phyloP scores from a whole-genome alignment of 2,329 filamentous ascomycete genomes.

The Calonectria pauciramosa region DNA sequence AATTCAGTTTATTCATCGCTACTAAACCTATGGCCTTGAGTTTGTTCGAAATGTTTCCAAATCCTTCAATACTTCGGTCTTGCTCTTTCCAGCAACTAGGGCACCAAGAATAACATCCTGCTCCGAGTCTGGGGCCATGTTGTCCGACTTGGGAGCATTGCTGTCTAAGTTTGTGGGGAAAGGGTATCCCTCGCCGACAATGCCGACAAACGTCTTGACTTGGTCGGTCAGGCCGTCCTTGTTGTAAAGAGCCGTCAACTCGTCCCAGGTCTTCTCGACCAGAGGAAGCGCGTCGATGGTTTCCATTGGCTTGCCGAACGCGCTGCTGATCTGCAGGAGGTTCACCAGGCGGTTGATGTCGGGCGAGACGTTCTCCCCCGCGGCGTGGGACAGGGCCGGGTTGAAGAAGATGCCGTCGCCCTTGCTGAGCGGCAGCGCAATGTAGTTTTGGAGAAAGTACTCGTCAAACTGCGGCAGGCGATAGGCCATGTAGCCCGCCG shows the following conservation, averaged over 20 bases:
- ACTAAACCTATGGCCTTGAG: slow-evolving; percentile 29
- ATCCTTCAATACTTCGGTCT: slow-evolving; percentile 55
- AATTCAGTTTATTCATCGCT: background rate
- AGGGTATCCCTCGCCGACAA: slow-evolving; percentile 70
- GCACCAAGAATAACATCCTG: slow-evolving; percentile 63
- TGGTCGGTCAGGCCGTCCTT: slow-evolving; percentile 55
- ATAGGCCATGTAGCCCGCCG: slow-evolving; percentile 71
- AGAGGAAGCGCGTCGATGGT: slow-evolving; percentile 65
- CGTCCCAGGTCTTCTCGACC: slow-evolving; percentile 60
- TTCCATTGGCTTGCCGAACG: slow-evolving; percentile 76
- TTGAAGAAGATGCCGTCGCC: slow-evolving; percentile 76
- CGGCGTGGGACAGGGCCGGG: slow-evolving; percentile 73
- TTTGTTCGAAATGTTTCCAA: slow-evolving; percentile 46
- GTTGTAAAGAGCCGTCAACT: slow-evolving; percentile 49
- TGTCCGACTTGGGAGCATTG: slow-evolving; percentile 66
- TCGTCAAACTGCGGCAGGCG: slow-evolving; percentile 64
- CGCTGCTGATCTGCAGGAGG: slow-evolving; percentile 71
- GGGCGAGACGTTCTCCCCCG: slow-evolving; percentile 66
- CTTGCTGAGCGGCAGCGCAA: slow-evolving; percentile 64
- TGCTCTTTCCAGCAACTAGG: slow-evolving; percentile 57
- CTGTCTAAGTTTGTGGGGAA: slow-evolving; percentile 74
- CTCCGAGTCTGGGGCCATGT: slow-evolving; percentile 73
- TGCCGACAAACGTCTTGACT: slow-evolving; percentile 62
- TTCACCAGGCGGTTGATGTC: slow-evolving; percentile 70
- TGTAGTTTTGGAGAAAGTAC: slow-evolving; percentile 66